Base-by-base conservation (phyloP, 2,329 filamentous ascomycete species). In the Pseudocercospora macadamiae region DNA sequence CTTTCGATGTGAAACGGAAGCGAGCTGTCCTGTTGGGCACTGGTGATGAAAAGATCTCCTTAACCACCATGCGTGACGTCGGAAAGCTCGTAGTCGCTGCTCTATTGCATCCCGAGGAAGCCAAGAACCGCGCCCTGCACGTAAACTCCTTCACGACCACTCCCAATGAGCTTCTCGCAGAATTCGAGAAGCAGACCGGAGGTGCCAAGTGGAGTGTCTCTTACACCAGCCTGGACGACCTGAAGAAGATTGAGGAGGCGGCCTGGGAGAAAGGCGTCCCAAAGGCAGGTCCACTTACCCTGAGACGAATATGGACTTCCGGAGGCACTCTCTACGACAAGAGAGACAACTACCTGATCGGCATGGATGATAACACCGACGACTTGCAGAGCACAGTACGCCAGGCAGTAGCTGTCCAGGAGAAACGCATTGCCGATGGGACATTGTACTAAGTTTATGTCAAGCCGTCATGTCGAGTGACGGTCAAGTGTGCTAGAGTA, bases 61-160 rank as follows among this genome's bases (percentile, higher is more conserved):
- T 92, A 66, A 90, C 86, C 2, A 88, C 85, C 2, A 89, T 89
- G 84, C 76, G 79, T 19, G 89, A 92, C 66, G 87, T 90, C 8
- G 89, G 88, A 3, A 86, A 83, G 55, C 80, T 88, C 21, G 80
- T 90, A 1, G 83, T 86, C 1, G 84, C 84, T 0, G 82, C 86
- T 0, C 78, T 91, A 12, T 78, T 77, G 14, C 82, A 86, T 58
- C 83, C 85, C 2, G 73, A 80, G 8, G 77, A 73, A 4, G 78
- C 83, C 0, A 78, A 78, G 30, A 83, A 83, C 63, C 80, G 82
- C 54, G 81, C 83, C 0, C 74, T 91, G 30, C 87, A 84, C 58
- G 86, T 91, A 1, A 88, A 90, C 68, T 90, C 88, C 0, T 91
- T 90, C 64, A 86, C 87, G 0, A 81, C 83, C 2, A 89, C 85